Evolutionary conservation across 805 yeast genomes (phyloP).

Genomic region (Starmerella vitae): DNA sequence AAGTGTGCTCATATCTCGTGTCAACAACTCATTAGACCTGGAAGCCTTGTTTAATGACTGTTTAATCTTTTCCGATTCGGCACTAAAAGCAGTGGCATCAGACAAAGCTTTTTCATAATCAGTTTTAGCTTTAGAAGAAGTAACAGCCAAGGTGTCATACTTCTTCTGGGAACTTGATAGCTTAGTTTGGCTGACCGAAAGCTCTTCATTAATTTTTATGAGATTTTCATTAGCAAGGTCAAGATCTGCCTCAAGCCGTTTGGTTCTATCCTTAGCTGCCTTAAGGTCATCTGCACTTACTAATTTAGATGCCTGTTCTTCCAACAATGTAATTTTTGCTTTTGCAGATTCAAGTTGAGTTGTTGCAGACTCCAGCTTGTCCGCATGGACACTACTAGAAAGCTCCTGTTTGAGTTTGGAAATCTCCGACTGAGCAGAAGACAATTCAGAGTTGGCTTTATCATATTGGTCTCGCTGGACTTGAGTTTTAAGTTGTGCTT

Average conservation of each 20-base stretch:
- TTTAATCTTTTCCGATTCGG: not conserved
- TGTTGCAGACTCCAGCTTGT: not conserved
- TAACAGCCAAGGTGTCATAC: not conserved
- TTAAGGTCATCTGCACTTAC: not conserved
- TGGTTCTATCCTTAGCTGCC: not conserved
- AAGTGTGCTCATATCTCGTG: constrained; percentile 12
- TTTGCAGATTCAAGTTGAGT: not conserved
- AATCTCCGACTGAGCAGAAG: not conserved
- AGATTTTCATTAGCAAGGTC: constrained; percentile 25
- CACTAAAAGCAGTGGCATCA: not conserved
- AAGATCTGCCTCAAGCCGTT: constrained; percentile 5
- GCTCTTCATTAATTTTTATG: constrained; percentile 18
- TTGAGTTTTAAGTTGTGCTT: not conserved
- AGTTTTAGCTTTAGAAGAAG: not conserved
- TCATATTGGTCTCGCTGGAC: not conserved
- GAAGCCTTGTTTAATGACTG: not conserved
- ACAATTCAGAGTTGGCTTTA: not conserved
- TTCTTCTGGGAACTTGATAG: not conserved
- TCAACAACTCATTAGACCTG: constrained; percentile 9
- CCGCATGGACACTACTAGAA: not conserved
- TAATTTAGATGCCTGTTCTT: not conserved
- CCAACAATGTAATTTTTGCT: not conserved
- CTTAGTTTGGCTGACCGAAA: constrained; percentile 9
- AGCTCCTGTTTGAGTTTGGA: not conserved
- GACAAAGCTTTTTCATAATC: not conserved